A percentile compares a stretch with the other conserved stretches of the same genome.
Evolutionary conservation across 345 rosid genomes (phyloP).

Genomic region (Eucalyptus sp.): DNA sequence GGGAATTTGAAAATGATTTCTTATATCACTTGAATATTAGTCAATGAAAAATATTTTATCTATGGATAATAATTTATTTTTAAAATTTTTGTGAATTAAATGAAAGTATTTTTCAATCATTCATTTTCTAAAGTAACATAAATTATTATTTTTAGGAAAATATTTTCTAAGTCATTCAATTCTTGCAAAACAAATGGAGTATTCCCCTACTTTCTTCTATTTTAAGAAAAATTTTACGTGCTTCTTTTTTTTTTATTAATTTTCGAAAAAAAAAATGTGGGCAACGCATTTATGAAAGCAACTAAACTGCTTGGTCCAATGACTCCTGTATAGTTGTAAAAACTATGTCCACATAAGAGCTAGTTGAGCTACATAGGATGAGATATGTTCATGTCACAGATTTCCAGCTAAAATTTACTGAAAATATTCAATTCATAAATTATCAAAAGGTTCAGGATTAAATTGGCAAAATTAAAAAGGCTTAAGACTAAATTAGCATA

Average conservation of each 20-base stretch:
- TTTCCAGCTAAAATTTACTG: no score
- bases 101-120: background rate
- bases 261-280: fast-evolving
- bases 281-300: background rate
- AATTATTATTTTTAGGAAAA: background rate
- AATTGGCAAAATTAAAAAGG: no score
- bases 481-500: no score
- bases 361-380: fast-evolving
- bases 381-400: fast-evolving
- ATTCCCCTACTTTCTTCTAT: background rate
- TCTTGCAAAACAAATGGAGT: background rate
- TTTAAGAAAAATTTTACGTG: background rate
- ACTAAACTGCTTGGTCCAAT: fast-evolving
- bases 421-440: no score
- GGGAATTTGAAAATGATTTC: background rate
- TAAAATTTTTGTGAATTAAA: fast-evolving
- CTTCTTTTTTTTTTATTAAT: background rate
- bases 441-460: fast-evolving
- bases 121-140: background rate
- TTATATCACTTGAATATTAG: background rate
- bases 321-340: no score
- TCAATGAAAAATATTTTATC: background rate
- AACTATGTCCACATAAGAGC: no score
- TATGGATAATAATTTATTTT: background rate
- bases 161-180: background rate